Evolutionary conservation across 2,329 filamentous ascomycete genomes (phyloP).

Genomic region (Fusarium verrucosum): DNA sequence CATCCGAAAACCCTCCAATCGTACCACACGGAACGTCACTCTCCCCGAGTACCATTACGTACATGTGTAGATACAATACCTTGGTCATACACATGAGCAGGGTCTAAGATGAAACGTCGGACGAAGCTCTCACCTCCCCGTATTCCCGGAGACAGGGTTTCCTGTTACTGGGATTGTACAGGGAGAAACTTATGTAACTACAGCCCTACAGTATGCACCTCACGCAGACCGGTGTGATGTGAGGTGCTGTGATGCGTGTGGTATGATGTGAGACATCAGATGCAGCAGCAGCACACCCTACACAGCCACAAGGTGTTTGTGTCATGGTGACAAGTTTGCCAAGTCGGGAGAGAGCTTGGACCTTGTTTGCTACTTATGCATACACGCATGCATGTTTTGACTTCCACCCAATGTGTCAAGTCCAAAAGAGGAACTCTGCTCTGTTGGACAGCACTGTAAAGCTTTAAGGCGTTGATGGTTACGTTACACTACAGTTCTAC

Average conservation of each 20-base stretch:
- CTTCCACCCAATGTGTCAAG: background rate
- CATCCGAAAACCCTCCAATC: background rate
- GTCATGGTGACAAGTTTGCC: background rate
- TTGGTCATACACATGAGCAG: background rate
- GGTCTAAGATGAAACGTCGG: background rate
- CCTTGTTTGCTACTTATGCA: background rate
- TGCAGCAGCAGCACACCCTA: too few species aligned
- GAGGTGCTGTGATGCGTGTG: background rate
- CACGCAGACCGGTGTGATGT: background rate
- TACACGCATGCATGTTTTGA: background rate
- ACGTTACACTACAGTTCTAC: background rate
- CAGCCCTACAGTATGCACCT: background rate
- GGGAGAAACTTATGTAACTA: background rate
- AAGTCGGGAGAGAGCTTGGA: background rate
- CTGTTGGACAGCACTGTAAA: too few species aligned
- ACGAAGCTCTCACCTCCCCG: background rate
- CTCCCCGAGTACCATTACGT: too few species aligned
- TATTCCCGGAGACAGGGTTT: background rate
- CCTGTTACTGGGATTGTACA: background rate
- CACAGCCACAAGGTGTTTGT: background rate
- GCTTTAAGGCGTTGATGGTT: background rate
- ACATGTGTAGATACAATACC: too few species aligned
- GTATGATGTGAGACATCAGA: background rate
- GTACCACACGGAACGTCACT: too few species aligned
- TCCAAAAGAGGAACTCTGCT: background rate